Evolutionary conservation across 805 yeast species (phyloP).

Genomic region (Ogataea zsoltii): DNA sequence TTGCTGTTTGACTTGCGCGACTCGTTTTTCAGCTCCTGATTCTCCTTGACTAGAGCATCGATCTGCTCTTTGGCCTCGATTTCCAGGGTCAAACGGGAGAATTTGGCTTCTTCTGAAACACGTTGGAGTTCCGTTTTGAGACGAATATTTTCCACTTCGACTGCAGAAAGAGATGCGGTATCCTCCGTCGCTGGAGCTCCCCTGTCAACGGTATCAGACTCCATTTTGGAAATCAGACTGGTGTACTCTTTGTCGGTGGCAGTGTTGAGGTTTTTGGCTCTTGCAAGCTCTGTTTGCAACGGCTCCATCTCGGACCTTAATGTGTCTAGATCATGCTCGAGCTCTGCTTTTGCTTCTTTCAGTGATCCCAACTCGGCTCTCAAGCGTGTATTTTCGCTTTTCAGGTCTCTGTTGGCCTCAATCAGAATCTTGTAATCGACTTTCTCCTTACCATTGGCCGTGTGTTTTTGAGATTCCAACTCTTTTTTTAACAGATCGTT

Average conservation of each 20-base stretch:
- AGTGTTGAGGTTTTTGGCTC: neutral
- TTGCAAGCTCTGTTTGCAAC: neutral
- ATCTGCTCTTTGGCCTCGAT: neutral
- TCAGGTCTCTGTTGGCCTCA: neutral
- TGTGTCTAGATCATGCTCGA: neutral
- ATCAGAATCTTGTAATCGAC: neutral
- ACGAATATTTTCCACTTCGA: conserved; percentile 1
- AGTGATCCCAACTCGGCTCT: neutral
- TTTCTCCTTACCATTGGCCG: neutral
- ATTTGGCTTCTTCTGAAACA: neutral
- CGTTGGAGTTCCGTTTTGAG: neutral
- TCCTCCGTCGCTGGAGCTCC: neutral
- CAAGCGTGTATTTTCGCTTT: neutral
- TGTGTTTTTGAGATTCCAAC: neutral
- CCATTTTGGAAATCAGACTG: neutral
- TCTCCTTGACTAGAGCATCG: conserved; percentile 1
- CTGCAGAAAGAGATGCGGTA: neutral
- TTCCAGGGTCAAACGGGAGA: neutral
- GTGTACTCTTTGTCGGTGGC: neutral
- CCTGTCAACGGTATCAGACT: neutral
- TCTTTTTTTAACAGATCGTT: conserved; percentile 2
- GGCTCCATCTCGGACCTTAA: neutral
- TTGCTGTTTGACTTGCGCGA: neutral
- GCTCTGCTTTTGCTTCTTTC: neutral
- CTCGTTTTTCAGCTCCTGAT: neutral